Base-by-base conservation (phyloP, 2,329 filamentous ascomycete species). In the Leptosphaerulina australis region DNA sequence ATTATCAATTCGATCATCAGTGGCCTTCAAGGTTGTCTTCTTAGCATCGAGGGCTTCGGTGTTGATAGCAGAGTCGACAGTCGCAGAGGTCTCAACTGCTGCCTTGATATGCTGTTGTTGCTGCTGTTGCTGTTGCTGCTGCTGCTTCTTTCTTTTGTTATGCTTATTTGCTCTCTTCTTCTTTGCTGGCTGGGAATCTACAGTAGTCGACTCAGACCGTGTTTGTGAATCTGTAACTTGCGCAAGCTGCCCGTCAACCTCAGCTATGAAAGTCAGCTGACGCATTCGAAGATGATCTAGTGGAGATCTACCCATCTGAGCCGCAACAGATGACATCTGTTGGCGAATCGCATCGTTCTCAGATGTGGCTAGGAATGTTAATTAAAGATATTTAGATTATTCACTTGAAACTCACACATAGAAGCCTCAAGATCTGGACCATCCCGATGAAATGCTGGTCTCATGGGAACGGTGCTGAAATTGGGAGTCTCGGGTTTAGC, bases 61-160 rank as follows among this genome's bases (percentile, higher is more conserved):
- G 18, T 6, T 14, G 4, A 15, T n/a, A n/a, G 4, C 22, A 14
- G 11, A 9, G 1, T 31, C 14, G 2, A 17, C 8, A 11, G 21
- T 5, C 3, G 22, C 8, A 10, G 35, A n/a, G 7, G 26, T 17
- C 29, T 34, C 41, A 11, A 12, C 35, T 35, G 18, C 33, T 35
- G 33, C n/a, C n/a, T n/a, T n/a, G n/a, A n/a, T n/a, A 9, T 35
- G 17, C 15, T n/a, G 34, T 15, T 36, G 28, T n/a, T 30, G 28
- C 28, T 30, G 28, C 28, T 10, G 29, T 12, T 4, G 28, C 43
- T 29, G 33, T 11, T 31, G 20, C 24, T 22, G 10, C 29, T 36
- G 34, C 35, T 45, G 45, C 30, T 45, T 51, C 14, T 43, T 49
- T 26, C 45, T 50, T 21, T 44, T 51, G 5, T 46, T 51, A 10